Base-by-base conservation (phyloP, 1,139 yeast species). In the Geotrichum fermentans region DNA sequence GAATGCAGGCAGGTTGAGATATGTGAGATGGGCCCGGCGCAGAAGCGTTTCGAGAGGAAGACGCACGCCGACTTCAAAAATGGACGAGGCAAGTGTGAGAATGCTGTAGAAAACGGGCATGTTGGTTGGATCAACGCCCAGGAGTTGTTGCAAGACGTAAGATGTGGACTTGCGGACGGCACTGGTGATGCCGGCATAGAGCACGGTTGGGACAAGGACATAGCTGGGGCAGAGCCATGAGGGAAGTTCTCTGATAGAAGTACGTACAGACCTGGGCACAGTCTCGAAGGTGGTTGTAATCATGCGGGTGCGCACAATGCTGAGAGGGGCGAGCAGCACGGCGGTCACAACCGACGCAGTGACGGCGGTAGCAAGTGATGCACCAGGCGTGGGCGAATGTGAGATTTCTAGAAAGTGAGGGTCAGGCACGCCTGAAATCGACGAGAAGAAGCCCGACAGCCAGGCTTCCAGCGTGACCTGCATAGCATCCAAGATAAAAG, bases 1-100 rank as follows among this genome's bases (percentile, higher is more conserved):
- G 17, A n/a, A 13, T 47, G 46, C 2, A 56, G 58, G 40, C 28
- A 66, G 58, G 17, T 58, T 50, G 53, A 88, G 71, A 63, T 79
- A 82, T 49, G 78, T 71, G 10, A 88, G 79, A 62, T 90, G 97
- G 14, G 92, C 88, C 57, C 96, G 81, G 51, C 95, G 75, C 53
- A 87, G 74, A 47, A 92, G 67, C 22, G 95, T 89, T 61, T 92
- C 98, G 50, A 89, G 77, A 1, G 98, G 98, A 53, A 92, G 72
- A 63, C 82, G 82, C 53, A 89, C 75, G 54, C 83, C 79, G 39
- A 90, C 73, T 57, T 88, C 95, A 58, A 78, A 55, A 29, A 48
- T 20, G 47, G 83, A 77, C 33, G 86, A 76, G 2, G 76, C 57
- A 45, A 88, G 68, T 40, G 73, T 71, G 35, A 73, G 59, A 7